phyloP scores from a whole-genome alignment of 164 flowering plant species.

The Warburgia ugandensis region DNA sequence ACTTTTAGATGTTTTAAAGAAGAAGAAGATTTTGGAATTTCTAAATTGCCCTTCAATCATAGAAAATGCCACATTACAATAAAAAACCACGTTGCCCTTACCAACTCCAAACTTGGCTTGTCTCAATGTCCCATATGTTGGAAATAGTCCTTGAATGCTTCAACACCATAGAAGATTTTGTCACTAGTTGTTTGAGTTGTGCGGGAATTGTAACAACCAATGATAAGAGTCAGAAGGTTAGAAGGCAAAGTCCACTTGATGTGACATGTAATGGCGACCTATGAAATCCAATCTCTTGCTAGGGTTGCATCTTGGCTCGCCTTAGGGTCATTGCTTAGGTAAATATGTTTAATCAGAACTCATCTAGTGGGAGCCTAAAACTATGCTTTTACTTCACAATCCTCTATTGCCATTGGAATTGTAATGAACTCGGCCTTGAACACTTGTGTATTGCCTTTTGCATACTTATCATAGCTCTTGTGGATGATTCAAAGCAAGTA shows the following conservation, averaged over 20 bases:
- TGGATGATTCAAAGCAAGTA: neutral
- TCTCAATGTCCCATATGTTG: constrained; percentile 27
- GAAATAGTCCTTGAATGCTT: constrained; percentile 33
- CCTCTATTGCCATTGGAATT: constrained; percentile 68
- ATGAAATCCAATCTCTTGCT: constrained; percentile 37
- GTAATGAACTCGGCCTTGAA: constrained; percentile 47
- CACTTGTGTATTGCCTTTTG: constrained; percentile 38
- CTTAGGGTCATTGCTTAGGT: constrained; percentile 28
- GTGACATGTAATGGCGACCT: constrained; percentile 38
- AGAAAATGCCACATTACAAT: too few species aligned
- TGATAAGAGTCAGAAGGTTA: constrained; percentile 47
- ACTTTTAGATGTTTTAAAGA: too few species aligned
- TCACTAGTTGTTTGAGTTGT: constrained; percentile 27
- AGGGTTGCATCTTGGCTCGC: constrained; percentile 51
- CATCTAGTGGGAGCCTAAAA: constrained; percentile 24
- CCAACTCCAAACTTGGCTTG: constrained; percentile 33
- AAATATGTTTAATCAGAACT: constrained; percentile 33
- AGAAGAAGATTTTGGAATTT: too few species aligned
- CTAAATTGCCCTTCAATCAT: too few species aligned
- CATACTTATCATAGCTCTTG: constrained; percentile 35
- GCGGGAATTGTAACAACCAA: constrained; percentile 32
- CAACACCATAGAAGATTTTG: constrained; percentile 29
- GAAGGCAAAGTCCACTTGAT: constrained; percentile 33
- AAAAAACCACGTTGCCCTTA: too few species aligned
- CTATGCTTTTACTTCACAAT: constrained; percentile 57